Percentiles rank a stretch among this genome's conserved stretches.
These are phyloP conservation scores for Pichia kudriavzevii DNA, from an alignment of 1,139 yeast genomes.

Conservation along the genomic window DNA sequence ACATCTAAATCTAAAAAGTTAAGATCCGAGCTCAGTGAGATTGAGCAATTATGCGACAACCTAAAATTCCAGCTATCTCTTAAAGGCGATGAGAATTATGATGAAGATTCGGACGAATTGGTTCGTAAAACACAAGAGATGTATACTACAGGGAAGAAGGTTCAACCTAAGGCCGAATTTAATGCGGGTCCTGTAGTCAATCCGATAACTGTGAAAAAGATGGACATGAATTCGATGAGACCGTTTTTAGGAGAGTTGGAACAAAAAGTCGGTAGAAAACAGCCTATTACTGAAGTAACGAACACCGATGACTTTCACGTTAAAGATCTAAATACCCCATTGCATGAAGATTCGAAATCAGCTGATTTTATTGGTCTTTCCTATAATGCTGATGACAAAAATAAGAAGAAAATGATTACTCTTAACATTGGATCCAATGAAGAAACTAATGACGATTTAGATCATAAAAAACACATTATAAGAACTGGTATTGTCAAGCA, in stretches of 20 bases:
- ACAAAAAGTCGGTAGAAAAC: conserved; percentile 39
- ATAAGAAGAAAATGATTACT: too few species aligned
- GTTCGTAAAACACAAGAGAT: conserved; percentile 38
- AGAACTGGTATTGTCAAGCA: too few species aligned
- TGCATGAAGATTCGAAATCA: too few species aligned
- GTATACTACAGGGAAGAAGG: conserved; percentile 41
- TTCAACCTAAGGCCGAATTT: conserved; percentile 20
- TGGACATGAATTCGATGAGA: conserved; percentile 26
- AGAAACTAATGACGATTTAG: too few species aligned
- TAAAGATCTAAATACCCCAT: neutral
- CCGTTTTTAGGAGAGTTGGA: conserved; percentile 54
- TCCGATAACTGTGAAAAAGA: conserved; percentile 20
- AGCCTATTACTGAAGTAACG: conserved; percentile 18
- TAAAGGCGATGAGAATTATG: conserved; percentile 16
- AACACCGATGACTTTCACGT: neutral
- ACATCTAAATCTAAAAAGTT: conserved; percentile 17
- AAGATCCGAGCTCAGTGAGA: conserved; percentile 18
- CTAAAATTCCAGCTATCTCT: conserved; percentile 22
- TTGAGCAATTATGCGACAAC: conserved; percentile 23
- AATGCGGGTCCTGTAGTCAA: conserved; percentile 27
- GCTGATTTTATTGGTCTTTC: too few species aligned
- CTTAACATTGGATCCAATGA: too few species aligned
- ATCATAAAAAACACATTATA: too few species aligned
- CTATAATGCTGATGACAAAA: too few species aligned
- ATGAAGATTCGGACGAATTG: conserved; percentile 27